phyloP scores from a whole-genome alignment of 495 filamentous ascomycete species.

The Aspergillus kassunensis region DNA sequence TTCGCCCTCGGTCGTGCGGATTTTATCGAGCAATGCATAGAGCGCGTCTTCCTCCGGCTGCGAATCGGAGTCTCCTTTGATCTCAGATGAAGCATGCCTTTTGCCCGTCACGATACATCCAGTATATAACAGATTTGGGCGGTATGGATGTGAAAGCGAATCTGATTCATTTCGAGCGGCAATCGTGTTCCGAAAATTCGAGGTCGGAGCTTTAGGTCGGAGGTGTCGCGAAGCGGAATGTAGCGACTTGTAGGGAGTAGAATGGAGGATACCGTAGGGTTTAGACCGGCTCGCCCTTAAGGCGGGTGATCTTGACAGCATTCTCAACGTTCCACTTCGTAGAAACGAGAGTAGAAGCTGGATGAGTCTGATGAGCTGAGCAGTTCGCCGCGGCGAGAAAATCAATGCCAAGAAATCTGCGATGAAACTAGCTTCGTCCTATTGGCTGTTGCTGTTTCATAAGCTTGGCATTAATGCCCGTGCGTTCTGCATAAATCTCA shows the following conservation, averaged over 20 bases:
- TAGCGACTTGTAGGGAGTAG: constrained; percentile 15
- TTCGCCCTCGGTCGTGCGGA: constrained; percentile 33
- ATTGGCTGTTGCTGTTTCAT: constrained; percentile 31
- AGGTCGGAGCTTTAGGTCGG: constrained; percentile 24
- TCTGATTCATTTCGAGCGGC: constrained; percentile 10
- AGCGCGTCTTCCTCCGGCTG: constrained; percentile 23
- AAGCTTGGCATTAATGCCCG: constrained; percentile 9
- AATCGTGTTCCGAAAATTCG: constrained; percentile 15
- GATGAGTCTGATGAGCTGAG: constrained; percentile 8
- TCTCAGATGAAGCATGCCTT: constrained; percentile 27
- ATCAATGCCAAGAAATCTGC: constrained; percentile 31
- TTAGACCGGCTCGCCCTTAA: constrained; percentile 27
- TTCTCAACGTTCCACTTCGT: constrained; percentile 20
- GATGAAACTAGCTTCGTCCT: constrained; percentile 24
- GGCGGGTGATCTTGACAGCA: constrained; percentile 35
- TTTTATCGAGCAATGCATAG: constrained; percentile 37
- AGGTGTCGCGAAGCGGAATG: constrained; percentile 24
- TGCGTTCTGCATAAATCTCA: neutral
- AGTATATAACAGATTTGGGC: neutral
- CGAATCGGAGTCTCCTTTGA: constrained; percentile 13
- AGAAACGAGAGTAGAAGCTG: constrained; percentile 5
- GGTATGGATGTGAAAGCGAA: constrained; percentile 1
- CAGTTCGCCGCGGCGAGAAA: constrained; percentile 27
- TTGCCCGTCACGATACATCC: constrained; percentile 11
- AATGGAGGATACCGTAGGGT: constrained; percentile 26